These are phyloP conservation scores for Lagenaria siceraria DNA, from an alignment of 306 rosid genomes.

Conservation along the genomic window DNA sequence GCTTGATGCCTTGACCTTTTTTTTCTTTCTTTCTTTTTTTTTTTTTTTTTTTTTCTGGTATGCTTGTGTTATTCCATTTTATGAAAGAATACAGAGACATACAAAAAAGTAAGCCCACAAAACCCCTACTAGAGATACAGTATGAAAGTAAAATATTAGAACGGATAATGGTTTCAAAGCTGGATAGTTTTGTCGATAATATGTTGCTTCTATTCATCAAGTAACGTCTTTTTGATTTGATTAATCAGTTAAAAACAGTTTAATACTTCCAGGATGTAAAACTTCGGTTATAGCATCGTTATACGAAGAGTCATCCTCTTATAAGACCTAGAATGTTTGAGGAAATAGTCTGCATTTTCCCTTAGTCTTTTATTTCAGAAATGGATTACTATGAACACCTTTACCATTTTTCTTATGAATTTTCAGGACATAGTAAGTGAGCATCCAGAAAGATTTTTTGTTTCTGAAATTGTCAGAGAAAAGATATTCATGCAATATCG, in stretches of 20 bases:
- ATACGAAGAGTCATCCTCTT: neutral
- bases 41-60: too few relatives aligned
- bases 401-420: conserved; percentile 17
- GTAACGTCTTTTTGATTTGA: neutral
- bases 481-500: conserved; percentile 92
- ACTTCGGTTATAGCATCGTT: neutral
- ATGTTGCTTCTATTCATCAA: neutral
- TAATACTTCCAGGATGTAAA: neutral
- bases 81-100: too few relatives aligned
- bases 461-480: conserved; percentile 83
- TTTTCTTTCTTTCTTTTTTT: too few relatives aligned
- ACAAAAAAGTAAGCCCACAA: too few relatives aligned
- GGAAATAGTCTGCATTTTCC: neutral
- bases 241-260: neutral
- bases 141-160: neutral
- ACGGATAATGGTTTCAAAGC: neutral
- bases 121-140: too few relatives aligned
- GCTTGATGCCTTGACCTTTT: too few relatives aligned
- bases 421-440: conserved; percentile 87
- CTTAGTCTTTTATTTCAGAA: neutral
- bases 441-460: conserved; percentile 93
- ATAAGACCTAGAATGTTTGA: neutral
- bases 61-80: too few relatives aligned
- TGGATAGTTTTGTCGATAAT: neutral
- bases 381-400: conserved; percentile 7